Evolutionary conservation across 768 basidiomycete species (phyloP), one percentile per base, ranked within the genome.

Genomic region (Mycena olivaceomarginata): DNA sequence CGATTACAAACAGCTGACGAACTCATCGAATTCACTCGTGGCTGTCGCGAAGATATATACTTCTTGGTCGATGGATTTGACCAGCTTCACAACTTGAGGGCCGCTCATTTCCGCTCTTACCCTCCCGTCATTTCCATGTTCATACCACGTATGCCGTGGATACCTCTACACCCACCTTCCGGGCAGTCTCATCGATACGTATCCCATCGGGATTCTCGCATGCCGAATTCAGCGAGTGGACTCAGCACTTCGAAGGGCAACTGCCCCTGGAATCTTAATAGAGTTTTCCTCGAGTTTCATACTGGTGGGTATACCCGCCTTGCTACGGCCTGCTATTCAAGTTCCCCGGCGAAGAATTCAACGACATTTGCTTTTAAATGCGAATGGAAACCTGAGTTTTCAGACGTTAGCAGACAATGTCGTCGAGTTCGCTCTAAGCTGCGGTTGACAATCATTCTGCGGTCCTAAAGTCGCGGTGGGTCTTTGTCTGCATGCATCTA

Each of bases 51-150:
- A 40, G 78, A 76, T 9, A 45, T 79, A 20, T 79, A 76, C 48
- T 74, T 79, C 56, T 40, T 79, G 22, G 72, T 79, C 9, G 75
- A 79, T 68, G 78, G 72, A 9, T 46, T 67, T 7, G 78, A 79
- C 51, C 75, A 46, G 48, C 57, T 79, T 18, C 67, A 70, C 25
- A 37, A 67, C 22, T 18, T 74, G 40, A 76, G 74, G 74, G 69
- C 13, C 31, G 2, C 18, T 39, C 22, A 53, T 79, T 9, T 51
- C 18, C 15, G 75, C 75, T 25, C 62, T 73, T 31, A 40, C 64
- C 64, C 2, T 72, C 73, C 0, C 25, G 45, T 4, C 78, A 79
- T 15, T 67, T 74, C 43, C 41, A 18, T 40, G 60, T 79, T 12
- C 72, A 74, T 39, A 76, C 75, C 41, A 46, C 75, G 2, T 76